Conservation (phyloP, 257 asterid genomes). For the Asclepias syriaca region DNA sequence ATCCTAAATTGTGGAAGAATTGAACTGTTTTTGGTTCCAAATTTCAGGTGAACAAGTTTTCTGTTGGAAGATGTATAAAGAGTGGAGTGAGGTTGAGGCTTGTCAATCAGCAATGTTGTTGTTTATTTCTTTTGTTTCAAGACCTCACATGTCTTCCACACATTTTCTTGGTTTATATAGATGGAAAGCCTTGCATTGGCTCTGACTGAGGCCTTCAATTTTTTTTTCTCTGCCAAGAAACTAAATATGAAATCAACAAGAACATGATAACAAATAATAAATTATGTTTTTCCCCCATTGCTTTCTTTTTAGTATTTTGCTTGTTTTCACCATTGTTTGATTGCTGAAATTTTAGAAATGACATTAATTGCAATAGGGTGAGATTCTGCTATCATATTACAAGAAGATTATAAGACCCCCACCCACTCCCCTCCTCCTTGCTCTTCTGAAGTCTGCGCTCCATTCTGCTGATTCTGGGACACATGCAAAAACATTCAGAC, state of each 20-base stretch:
- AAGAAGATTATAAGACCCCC: too few relatives aligned
- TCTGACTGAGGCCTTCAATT: constrained; percentile 6
- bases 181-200: constrained; percentile 4
- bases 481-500: too few relatives aligned
- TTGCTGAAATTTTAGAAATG: too few relatives aligned
- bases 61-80: constrained; percentile 18
- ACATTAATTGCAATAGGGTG: too few relatives aligned
- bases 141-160: constrained; percentile 1
- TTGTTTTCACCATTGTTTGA: neutral
- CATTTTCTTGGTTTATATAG: neutral
- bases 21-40: neutral
- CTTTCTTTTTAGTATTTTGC: too few relatives aligned
- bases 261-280: constrained; percentile 11
- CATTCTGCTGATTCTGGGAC: too few relatives aligned
- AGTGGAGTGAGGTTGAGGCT: constrained; percentile 19
- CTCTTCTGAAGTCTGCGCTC: too few relatives aligned
- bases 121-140: constrained; percentile 14
- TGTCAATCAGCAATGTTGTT: constrained; percentile 4
- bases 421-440: too few relatives aligned
- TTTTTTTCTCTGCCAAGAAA: constrained; percentile 5
- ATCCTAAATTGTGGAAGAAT: neutral
- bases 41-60: constrained; percentile 14
- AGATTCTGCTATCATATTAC: too few relatives aligned
- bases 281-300: neutral
- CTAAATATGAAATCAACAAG: neutral